These are phyloP conservation scores for Salix dunnii DNA, from an alignment of 345 rosid genomes.

Conservation along the genomic window DNA sequence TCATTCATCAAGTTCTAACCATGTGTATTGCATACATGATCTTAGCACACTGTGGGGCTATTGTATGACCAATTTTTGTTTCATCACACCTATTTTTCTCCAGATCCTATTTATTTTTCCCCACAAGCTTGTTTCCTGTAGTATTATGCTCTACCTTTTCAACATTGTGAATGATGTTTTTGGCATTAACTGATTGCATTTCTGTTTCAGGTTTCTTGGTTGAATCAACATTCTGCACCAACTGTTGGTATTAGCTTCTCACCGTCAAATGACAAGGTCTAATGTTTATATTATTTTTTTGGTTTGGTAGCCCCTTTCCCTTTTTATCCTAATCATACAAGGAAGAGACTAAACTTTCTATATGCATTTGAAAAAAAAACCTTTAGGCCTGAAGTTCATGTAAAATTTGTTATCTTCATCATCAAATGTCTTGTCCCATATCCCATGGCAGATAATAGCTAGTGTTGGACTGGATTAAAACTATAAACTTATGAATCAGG, in stretches of 20 bases:
- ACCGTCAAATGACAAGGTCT: conserved; percentile 93
- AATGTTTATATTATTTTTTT: conserved; percentile 10
- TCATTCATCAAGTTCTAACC: not conserved
- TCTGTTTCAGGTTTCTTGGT: conserved; percentile 75
- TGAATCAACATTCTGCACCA: conserved; percentile 97
- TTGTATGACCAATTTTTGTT: not conserved
- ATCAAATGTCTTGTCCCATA: conserved; percentile 12
- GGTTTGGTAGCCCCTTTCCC: not conserved
- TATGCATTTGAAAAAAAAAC: not conserved
- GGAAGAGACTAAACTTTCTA: not conserved
- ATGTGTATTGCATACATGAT: not conserved
- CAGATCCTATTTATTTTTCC: not conserved
- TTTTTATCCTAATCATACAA: not conserved
- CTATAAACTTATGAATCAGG: conserved; percentile 84
- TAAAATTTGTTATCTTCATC: conserved; percentile 5
- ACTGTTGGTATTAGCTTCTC: conserved; percentile 92
- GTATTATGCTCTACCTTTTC: not conserved
- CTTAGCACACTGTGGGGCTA: not conserved
- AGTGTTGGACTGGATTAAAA: conserved; percentile 97
- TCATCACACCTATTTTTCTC: not conserved
- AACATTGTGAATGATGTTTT: conserved; percentile 1
- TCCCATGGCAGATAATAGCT: conserved; percentile 64
- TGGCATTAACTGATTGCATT: conserved; percentile 9
- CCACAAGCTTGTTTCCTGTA: not conserved
- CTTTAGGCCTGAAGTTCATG: not conserved